A percentile compares a stretch with the other conserved stretches of the same genome.
Conservation (phyloP, 1,284 basidiomycete genomes). For the Ustilago tritici region DNA sequence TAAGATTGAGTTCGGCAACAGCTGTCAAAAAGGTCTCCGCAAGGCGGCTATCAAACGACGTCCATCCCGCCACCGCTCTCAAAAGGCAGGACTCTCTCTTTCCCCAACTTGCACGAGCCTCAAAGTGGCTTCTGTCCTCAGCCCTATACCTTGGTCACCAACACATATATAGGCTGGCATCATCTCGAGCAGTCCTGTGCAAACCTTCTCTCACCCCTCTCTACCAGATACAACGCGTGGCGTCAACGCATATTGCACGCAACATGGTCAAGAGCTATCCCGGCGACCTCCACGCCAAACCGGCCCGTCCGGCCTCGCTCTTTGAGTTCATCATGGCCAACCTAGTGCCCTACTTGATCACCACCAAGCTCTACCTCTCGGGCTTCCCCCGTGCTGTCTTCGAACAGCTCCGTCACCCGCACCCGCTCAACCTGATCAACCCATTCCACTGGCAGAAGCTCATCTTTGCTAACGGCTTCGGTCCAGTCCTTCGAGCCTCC, state of each 20-base stretch:
- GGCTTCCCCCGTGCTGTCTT: slow-evolving; percentile 42
- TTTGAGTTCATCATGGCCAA: slow-evolving; percentile 25
- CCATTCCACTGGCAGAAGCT: slow-evolving; percentile 46
- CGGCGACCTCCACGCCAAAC: slow-evolving; percentile 31
- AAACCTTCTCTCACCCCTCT: neutral
- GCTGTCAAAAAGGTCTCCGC: neutral
- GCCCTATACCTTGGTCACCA: neutral
- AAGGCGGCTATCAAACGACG: neutral
- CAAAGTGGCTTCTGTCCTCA: neutral
- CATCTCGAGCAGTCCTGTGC: neutral
- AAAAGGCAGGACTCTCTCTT: too few relatives aligned
- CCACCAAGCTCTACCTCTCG: slow-evolving; percentile 19
- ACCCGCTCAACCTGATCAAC: slow-evolving; percentile 34
- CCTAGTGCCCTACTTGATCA: slow-evolving; percentile 27
- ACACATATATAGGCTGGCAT: neutral
- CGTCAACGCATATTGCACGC: neutral
- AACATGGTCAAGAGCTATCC: slow-evolving; percentile 23
- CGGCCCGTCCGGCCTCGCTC: slow-evolving; percentile 20
- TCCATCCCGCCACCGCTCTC: too few relatives aligned
- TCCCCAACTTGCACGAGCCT: too few relatives aligned
- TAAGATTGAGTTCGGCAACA: neutral
- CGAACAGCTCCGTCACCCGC: slow-evolving; percentile 31
- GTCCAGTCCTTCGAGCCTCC: slow-evolving; percentile 16
- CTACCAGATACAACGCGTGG: neutral
- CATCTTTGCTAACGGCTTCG: slow-evolving; percentile 42